Evolutionary conservation across 2,329 filamentous ascomycete species (phyloP).

Genomic region (Chaetoscypha palmicola): DNA sequence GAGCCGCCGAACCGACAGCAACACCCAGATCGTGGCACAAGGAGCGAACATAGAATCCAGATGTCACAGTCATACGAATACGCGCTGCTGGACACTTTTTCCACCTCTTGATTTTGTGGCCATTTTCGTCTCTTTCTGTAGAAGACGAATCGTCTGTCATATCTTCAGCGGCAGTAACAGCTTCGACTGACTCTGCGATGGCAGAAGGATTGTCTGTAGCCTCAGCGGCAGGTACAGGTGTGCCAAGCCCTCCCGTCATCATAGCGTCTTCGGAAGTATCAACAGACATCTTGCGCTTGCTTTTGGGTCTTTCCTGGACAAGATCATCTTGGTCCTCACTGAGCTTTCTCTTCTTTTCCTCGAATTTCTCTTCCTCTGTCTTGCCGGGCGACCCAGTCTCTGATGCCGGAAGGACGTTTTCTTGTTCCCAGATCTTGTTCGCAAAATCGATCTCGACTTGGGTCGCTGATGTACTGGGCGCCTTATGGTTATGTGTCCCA

Average conservation of each 20-base stretch:
- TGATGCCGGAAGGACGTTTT: slow-evolving; percentile 36
- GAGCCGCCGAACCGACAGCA: slow-evolving; percentile 70
- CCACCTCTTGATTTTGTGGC: no score
- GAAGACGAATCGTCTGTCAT: slow-evolving; percentile 52
- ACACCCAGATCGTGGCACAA: slow-evolving; percentile 86
- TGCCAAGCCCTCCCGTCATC: slow-evolving; percentile 29
- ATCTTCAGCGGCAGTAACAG: slow-evolving; percentile 21
- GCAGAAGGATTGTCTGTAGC: background rate
- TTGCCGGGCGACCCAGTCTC: slow-evolving; percentile 15
- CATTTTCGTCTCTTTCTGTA: no score
- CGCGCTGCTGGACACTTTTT: slow-evolving; percentile 76
- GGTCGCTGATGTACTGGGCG: slow-evolving; percentile 73
- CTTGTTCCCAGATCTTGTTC: slow-evolving; percentile 60
- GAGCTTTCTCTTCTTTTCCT: slow-evolving; percentile 28
- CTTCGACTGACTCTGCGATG: slow-evolving; percentile 14
- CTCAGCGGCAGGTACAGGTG: slow-evolving; percentile 11
- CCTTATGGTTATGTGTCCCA: slow-evolving; percentile 70
- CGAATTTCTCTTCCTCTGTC: slow-evolving; percentile 30
- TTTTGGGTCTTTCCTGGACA: slow-evolving; percentile 22
- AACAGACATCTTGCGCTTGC: slow-evolving; percentile 21
- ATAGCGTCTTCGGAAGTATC: slow-evolving; percentile 13
- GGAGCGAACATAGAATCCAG: slow-evolving; percentile 93
- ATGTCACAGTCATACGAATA: slow-evolving; percentile 86
- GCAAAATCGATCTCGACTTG: slow-evolving; percentile 69
- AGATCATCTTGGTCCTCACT: slow-evolving; percentile 28